Percentiles rank a stretch among this genome's conserved stretches.
Evolutionary conservation across 805 yeast species (phyloP).

Genomic region (Metschnikowia gruessii): DNA sequence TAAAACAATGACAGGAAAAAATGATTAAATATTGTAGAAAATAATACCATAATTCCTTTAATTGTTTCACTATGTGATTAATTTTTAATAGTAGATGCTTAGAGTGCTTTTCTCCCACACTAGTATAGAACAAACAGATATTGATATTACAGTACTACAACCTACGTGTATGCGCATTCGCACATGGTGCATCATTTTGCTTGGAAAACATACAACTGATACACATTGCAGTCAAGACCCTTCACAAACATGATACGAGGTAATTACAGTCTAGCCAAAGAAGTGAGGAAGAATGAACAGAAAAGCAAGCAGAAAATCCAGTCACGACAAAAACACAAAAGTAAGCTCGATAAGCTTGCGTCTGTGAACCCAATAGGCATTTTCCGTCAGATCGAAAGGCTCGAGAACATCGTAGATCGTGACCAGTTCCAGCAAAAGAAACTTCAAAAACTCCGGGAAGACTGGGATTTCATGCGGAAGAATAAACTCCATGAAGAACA

Average conservation of each 20-base stretch:
- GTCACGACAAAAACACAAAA: slow-evolving; percentile 34
- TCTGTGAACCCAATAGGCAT: slow-evolving; percentile 35
- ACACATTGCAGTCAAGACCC: no score
- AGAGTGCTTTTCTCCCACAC: no score
- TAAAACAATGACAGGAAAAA: no score
- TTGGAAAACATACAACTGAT: no score
- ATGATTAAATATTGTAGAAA: no score
- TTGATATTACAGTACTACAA: neutral
- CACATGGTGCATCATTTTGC: neutral
- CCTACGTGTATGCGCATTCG: neutral
- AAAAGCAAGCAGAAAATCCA: slow-evolving; percentile 37
- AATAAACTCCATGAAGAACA: slow-evolving; percentile 34
- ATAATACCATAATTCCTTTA: no score
- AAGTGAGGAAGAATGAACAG: slow-evolving; percentile 35
- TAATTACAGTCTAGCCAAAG: slow-evolving; percentile 37
- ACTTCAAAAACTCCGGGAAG: slow-evolving; percentile 32
- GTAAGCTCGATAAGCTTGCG: slow-evolving; percentile 25
- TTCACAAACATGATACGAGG: slow-evolving; percentile 26
- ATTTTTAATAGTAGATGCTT: no score
- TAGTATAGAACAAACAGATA: no score
- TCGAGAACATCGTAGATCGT: slow-evolving; percentile 18
- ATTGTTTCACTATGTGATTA: no score
- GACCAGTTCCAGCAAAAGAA: slow-evolving; percentile 21
- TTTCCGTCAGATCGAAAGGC: slow-evolving; percentile 30
- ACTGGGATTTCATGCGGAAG: slow-evolving; percentile 39